These are phyloP conservation scores for Quercus bicolor DNA, from an alignment of 306 rosid genomes.

Conservation along the genomic window DNA sequence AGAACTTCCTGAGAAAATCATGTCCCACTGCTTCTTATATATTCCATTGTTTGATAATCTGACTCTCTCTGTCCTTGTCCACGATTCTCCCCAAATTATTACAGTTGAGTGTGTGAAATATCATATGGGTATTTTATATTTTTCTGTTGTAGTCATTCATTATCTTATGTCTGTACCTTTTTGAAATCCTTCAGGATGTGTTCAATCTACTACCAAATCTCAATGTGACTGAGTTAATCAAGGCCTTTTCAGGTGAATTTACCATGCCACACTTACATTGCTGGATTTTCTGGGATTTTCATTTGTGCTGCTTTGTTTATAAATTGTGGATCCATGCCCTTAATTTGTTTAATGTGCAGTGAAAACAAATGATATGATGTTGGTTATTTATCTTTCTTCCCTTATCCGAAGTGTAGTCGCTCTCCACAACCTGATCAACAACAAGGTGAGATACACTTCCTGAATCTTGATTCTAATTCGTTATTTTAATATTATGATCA, in stretches of 20 bases:
- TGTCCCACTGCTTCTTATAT: background rate
- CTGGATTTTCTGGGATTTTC: constrained; percentile 4
- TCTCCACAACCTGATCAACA: constrained; percentile 54
- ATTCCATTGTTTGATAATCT: background rate
- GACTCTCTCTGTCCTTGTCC: background rate
- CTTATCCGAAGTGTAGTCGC: constrained; percentile 52
- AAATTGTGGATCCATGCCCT: constrained; percentile 14
- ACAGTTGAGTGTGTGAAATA: background rate
- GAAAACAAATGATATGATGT: constrained; percentile 60
- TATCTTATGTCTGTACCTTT: background rate
- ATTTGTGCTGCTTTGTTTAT: background rate
- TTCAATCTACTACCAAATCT: constrained; percentile 45
- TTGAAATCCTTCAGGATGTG: constrained; percentile 28
- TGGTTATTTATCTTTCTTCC: constrained; percentile 49
- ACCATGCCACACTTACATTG: background rate
- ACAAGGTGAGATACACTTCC: constrained; percentile 37
- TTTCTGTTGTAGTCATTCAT: background rate
- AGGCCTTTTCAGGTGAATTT: constrained; percentile 34
- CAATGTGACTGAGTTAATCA: constrained; percentile 44
- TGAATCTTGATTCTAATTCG: constrained; percentile 1
- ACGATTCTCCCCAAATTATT: background rate
- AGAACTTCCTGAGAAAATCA: background rate
- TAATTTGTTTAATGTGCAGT: constrained; percentile 23
- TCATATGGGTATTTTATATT: background rate
- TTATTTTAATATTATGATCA: constrained; percentile 10